Conservation (phyloP, 2,329 filamentous ascomycete species). For the Neophaeococcomyces mojaviensis region DNA sequence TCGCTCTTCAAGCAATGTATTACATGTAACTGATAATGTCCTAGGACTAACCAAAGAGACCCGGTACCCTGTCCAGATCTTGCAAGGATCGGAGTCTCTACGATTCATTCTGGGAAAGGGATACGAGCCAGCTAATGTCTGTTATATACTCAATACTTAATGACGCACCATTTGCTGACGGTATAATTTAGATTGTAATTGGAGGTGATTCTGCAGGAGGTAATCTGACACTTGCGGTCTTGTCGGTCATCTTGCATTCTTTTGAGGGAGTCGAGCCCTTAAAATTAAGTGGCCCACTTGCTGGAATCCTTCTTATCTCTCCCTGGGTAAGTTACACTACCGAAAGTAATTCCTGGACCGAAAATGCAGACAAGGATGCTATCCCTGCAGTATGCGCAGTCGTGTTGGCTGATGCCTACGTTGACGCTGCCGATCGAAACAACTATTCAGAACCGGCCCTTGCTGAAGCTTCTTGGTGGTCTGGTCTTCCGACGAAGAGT, state of each 20-base stretch:
- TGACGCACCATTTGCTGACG: no score
- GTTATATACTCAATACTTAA: background rate
- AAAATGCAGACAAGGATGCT: slow-evolving; percentile 12
- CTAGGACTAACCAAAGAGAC: background rate
- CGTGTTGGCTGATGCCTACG: slow-evolving; percentile 14
- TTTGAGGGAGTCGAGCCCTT: slow-evolving; percentile 4
- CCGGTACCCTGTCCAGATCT: slow-evolving; percentile 8
- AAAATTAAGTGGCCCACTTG: slow-evolving; percentile 12
- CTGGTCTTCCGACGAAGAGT: background rate
- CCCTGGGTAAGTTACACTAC: slow-evolving; percentile 7
- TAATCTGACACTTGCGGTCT: slow-evolving; percentile 10
- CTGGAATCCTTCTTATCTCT: slow-evolving; percentile 9
- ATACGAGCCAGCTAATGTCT: slow-evolving; percentile 7
- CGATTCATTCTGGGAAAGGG: slow-evolving; percentile 4
- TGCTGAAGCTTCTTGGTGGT: slow-evolving; percentile 8
- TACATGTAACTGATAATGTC: no score
- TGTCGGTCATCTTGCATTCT: slow-evolving; percentile 10
- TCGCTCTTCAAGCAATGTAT: no score
- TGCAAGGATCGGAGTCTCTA: slow-evolving; percentile 8
- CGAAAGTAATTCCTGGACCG: background rate
- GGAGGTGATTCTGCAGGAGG: slow-evolving; percentile 15
- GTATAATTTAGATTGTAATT: slow-evolving; percentile 14
- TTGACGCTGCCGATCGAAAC: slow-evolving; percentile 12
- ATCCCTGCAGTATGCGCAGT: background rate
- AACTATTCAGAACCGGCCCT: slow-evolving; percentile 14